A percentile compares a stretch with the other conserved stretches of the same genome.
Conservation (phyloP, 371 early-diverging fungal genomes). For the Mortierella sp. region DNA sequence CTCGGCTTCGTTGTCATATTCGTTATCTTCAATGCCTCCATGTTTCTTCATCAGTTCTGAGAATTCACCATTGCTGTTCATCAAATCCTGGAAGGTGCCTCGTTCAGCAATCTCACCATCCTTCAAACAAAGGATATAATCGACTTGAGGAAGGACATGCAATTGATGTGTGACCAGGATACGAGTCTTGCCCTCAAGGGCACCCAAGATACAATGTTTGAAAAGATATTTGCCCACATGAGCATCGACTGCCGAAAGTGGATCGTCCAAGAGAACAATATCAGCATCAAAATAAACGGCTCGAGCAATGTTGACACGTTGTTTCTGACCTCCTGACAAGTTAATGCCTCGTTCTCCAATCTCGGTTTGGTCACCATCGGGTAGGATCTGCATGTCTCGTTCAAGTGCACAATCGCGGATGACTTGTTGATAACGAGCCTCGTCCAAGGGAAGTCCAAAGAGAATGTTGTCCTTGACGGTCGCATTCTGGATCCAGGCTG, state of each 20-base stretch:
- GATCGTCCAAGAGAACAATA: conserved; percentile 77
- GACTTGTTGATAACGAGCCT: conserved; percentile 58
- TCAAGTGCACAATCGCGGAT: conserved; percentile 64
- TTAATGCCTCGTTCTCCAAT: conserved; percentile 92
- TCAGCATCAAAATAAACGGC: conserved; percentile 65
- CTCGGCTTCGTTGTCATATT: conserved; percentile 14
- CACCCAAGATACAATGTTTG: conserved; percentile 56
- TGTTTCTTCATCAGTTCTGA: conserved; percentile 58
- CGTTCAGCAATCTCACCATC: conserved; percentile 68
- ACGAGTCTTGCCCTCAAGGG: conserved; percentile 54
- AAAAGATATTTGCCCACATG: conserved; percentile 63
- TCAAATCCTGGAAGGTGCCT: conserved; percentile 64
- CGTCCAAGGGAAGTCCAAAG: conserved; percentile 66
- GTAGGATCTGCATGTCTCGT: conserved; percentile 75
- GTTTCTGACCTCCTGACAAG: conserved; percentile 90
- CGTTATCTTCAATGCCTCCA: conserved; percentile 58
- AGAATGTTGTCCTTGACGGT: conserved; percentile 74
- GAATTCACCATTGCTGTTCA: conserved; percentile 60
- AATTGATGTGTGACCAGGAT: conserved; percentile 59
- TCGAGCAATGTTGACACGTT: conserved; percentile 65
- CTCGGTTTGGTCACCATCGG: conserved; percentile 86
- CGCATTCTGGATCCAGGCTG: conserved; percentile 76
- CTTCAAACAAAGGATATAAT: conserved; percentile 66
- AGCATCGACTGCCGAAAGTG: conserved; percentile 85
- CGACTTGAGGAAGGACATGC: conserved; percentile 58